Conservation (phyloP, 2,329 filamentous ascomycete genomes). For the Penicillium freii region DNA sequence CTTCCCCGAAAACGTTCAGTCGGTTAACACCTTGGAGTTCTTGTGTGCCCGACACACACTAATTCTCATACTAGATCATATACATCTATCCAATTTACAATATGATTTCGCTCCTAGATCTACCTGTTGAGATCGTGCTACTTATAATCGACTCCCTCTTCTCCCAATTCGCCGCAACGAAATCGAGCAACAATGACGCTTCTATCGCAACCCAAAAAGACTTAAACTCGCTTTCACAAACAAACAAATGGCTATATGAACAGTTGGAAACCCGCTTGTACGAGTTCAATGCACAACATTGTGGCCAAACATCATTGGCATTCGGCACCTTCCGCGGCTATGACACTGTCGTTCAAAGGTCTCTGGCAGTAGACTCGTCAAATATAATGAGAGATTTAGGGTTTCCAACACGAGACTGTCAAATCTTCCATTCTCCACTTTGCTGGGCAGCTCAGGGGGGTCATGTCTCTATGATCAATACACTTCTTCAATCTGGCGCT, state of each 20-base stretch:
- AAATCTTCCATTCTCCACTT: neutral
- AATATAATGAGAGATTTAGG: neutral
- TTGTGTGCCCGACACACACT: neutral
- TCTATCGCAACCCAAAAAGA: neutral
- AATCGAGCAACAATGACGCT: neutral
- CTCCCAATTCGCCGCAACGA: neutral
- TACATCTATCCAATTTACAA: neutral
- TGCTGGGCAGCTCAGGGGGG: slow-evolving; percentile 3
- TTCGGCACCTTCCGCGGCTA: neutral
- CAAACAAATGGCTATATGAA: neutral
- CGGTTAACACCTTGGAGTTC: neutral
- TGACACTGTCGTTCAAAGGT: neutral
- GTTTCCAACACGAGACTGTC: neutral
- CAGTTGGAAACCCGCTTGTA: neutral
- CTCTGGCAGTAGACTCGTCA: neutral
- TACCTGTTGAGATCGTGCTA: neutral
- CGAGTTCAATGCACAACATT: neutral
- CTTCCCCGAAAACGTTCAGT: neutral
- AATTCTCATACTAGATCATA: neutral
- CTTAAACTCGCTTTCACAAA: neutral
- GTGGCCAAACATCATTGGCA: neutral
- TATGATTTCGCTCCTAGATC: neutral
- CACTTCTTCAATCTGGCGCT: neutral
- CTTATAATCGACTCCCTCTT: neutral
- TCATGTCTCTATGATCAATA: neutral